A percentile compares a stretch with the other conserved stretches of the same genome.
phyloP scores from a whole-genome alignment of 2,329 filamentous ascomycete genomes.

The Fusarium sp. region DNA sequence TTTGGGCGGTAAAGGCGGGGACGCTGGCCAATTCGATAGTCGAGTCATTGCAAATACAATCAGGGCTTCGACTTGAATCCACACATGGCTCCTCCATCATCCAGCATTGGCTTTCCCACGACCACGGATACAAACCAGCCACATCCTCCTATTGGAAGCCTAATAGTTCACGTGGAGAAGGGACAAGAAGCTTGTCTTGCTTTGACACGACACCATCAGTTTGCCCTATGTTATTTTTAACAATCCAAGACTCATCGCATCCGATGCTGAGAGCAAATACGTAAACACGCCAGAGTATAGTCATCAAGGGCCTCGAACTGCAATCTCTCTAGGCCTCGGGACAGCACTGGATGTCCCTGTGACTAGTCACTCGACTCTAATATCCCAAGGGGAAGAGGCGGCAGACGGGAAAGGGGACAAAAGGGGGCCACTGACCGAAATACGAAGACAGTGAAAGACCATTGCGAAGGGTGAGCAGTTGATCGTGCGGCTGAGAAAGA shows the following conservation, averaged over 20 bases:
- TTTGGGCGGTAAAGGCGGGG: conserved; percentile 48
- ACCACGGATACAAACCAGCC: conserved; percentile 38
- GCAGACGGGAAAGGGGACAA: conserved; percentile 21
- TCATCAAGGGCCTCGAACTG: conserved; percentile 45
- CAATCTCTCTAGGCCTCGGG: conserved; percentile 40
- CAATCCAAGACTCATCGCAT: conserved; percentile 34
- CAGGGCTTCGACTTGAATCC: conserved; percentile 48
- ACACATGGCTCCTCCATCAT: conserved; percentile 45
- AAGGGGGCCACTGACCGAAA: conserved; percentile 34
- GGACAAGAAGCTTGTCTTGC: conserved; percentile 40
- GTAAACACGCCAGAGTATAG: conserved; percentile 37
- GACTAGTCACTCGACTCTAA: conserved; percentile 45
- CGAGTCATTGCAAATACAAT: conserved; percentile 46
- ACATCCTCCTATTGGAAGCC: conserved; percentile 45
- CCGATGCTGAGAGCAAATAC: conserved; percentile 28
- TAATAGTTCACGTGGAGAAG: conserved; percentile 45
- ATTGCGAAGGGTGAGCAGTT: conserved; percentile 11
- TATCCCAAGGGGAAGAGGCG: conserved; percentile 27
- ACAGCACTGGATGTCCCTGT: conserved; percentile 42
- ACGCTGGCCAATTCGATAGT: conserved; percentile 39
- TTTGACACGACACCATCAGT: conserved; percentile 38
- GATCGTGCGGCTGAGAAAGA: conserved; percentile 31
- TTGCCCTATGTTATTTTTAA: conserved; percentile 40
- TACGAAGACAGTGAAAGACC: conserved; percentile 18
- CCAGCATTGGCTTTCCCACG: conserved; percentile 43